A percentile compares a stretch with the other conserved stretches of the same genome.
Evolutionary conservation across 371 early-diverging fungal species (phyloP).

Genomic region (Apophysomyces sp.): DNA sequence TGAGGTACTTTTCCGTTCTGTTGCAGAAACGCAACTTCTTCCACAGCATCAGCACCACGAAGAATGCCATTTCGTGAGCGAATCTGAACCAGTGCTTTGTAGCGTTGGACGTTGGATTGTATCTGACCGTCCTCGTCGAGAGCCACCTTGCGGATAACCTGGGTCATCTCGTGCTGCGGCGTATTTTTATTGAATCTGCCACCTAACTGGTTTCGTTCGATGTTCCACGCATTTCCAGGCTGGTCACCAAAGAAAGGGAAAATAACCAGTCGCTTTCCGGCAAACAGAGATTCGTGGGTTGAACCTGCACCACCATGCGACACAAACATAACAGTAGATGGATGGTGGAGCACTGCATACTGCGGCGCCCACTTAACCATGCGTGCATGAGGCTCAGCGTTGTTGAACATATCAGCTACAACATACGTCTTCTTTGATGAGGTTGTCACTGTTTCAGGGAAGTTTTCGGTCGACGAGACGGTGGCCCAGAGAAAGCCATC

Average conservation of each 20-base stretch:
- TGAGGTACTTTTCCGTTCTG: slow-evolving; percentile 10
- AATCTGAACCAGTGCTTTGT: slow-evolving; percentile 18
- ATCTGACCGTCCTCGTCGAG: neutral
- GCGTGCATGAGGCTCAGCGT: slow-evolving; percentile 8
- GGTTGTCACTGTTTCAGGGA: slow-evolving; percentile 10
- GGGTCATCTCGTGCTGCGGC: neutral
- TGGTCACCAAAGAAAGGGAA: slow-evolving; percentile 44
- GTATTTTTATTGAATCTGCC: neutral
- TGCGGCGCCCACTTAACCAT: slow-evolving; percentile 42
- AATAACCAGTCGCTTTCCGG: slow-evolving; percentile 25
- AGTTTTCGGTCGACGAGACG: slow-evolving; percentile 7
- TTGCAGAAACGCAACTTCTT: slow-evolving; percentile 19
- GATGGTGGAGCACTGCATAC: slow-evolving; percentile 35
- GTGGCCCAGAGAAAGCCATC: slow-evolving; percentile 42
- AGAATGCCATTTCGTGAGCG: slow-evolving; percentile 9
- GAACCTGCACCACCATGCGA: slow-evolving; percentile 45
- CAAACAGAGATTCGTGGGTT: slow-evolving; percentile 29
- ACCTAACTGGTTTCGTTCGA: neutral
- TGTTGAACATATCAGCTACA: slow-evolving; percentile 2
- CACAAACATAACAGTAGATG: slow-evolving; percentile 30
- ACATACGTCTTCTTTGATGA: slow-evolving; percentile 4
- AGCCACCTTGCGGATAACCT: neutral
- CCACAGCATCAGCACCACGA: slow-evolving; percentile 24
- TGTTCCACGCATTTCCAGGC: slow-evolving; percentile 16
- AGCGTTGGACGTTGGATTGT: slow-evolving; percentile 6